Conservation (phyloP, 371 early-diverging fungal species). For the Saksenaea oblongispora region DNA sequence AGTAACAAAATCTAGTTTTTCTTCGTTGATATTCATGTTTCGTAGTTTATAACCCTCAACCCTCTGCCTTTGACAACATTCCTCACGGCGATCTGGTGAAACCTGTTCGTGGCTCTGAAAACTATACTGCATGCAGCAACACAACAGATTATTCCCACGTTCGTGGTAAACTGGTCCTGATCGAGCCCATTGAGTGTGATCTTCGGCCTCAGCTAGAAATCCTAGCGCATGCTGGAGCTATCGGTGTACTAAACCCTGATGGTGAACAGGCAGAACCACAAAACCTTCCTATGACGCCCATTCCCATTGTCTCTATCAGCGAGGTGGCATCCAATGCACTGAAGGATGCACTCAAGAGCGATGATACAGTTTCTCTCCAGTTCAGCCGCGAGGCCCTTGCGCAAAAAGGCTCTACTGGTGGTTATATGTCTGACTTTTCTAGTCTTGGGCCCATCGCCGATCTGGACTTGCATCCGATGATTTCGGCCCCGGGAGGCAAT, state of each 20-base stretch:
- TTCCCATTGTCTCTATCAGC: background rate
- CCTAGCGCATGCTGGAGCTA: background rate
- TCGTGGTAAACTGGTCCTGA: background rate
- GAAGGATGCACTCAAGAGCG: background rate
- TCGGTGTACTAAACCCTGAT: background rate
- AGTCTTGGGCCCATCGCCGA: slow-evolving; percentile 22
- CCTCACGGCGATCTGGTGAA: background rate
- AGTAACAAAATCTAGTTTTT: background rate
- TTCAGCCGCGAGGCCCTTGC: background rate
- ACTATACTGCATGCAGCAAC: background rate
- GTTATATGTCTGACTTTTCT: slow-evolving; percentile 30
- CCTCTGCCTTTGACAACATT: background rate
- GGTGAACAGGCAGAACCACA: background rate
- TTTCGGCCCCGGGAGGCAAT: slow-evolving; percentile 60
- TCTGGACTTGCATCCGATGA: slow-evolving; percentile 32
- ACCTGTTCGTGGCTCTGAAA: background rate
- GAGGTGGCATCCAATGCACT: background rate
- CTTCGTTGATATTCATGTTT: background rate
- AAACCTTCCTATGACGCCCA: background rate
- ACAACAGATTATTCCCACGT: background rate
- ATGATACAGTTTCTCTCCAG: background rate
- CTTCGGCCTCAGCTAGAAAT: background rate
- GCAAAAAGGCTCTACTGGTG: slow-evolving; percentile 15
- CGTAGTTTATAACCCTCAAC: background rate
- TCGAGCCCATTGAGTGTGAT: background rate